Conservation (phyloP, 768 basidiomycete species). For the Zangia roseola region DNA sequence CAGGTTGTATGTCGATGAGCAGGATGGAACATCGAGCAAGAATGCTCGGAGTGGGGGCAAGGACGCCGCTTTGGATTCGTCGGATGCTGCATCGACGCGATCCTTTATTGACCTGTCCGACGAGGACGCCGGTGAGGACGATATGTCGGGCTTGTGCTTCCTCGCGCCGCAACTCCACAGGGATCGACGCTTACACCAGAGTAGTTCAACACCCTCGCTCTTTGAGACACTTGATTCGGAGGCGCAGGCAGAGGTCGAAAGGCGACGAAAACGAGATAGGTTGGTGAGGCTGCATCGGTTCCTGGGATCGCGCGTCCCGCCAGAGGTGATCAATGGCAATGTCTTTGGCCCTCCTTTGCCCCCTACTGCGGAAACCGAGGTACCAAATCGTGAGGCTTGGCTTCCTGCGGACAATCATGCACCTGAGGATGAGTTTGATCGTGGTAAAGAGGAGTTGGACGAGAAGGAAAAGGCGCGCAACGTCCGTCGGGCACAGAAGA, state of each 20-base stretch:
- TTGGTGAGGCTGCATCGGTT: conserved; percentile 83
- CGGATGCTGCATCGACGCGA: conserved; percentile 31
- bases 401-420: conserved; percentile 48
- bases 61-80: conserved; percentile 8
- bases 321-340: conserved; percentile 60
- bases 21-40: background rate
- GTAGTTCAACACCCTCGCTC: conserved; percentile 46
- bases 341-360: conserved; percentile 33
- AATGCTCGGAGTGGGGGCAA: conserved; percentile 4
- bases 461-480: conserved; percentile 76
- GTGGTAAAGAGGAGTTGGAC: conserved; percentile 68
- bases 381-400: conserved; percentile 39
- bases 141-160: conserved; percentile 29
- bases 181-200: conserved; percentile 25
- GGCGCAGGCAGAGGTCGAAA: conserved; percentile 58
- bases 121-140: conserved; percentile 43
- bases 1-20: conserved; percentile 23
- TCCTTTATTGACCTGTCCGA: conserved; percentile 70
- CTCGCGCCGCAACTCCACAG: conserved; percentile 26
- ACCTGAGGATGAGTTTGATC: conserved; percentile 52
- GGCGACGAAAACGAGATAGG: conserved; percentile 68
- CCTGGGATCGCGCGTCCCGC: conserved; percentile 78
- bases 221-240: conserved; percentile 51
- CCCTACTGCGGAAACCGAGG: conserved; percentile 28
- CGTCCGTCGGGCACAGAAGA: conserved; percentile 78